Evolutionary conservation across 495 filamentous ascomycete genomes (phyloP).

Genomic region (Penicillium argentinense): DNA sequence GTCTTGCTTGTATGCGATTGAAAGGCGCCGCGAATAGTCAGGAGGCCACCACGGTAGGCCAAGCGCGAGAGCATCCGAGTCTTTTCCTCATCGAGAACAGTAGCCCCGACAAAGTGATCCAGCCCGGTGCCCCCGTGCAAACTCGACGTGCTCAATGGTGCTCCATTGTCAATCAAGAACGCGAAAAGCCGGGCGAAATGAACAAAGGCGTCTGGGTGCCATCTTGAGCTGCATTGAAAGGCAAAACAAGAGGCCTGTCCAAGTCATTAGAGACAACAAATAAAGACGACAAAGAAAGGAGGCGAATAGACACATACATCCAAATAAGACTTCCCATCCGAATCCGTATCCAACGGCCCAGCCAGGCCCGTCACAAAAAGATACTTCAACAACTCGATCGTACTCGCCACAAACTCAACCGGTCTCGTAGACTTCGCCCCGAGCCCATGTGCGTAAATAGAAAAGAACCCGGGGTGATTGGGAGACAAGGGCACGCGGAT

Average conservation of each 20-base stretch:
- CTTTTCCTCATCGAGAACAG: neutral
- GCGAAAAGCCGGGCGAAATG: neutral
- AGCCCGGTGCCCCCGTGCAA: neutral
- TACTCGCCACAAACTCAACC: neutral
- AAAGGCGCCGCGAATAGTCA: neutral
- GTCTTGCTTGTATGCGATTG: neutral
- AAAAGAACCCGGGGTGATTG: neutral
- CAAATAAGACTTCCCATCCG: neutral
- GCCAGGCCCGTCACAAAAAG: neutral
- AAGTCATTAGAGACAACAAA: neutral
- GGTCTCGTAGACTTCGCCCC: neutral
- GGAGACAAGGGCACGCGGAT: constrained; percentile 1
- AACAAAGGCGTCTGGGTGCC: neutral
- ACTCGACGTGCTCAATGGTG: neutral
- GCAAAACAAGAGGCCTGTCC: neutral
- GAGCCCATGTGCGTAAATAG: neutral
- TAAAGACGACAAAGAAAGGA: neutral
- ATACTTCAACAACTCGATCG: neutral
- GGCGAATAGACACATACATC: neutral
- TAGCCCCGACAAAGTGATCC: neutral
- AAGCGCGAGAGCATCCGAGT: neutral
- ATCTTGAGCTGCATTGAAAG: neutral
- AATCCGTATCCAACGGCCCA: neutral
- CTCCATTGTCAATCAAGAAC: constrained; percentile 1
- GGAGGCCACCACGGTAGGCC: neutral